Evolutionary conservation across 1,284 basidiomycete species (phyloP).

Genomic region (Sparassis latifolia): DNA sequence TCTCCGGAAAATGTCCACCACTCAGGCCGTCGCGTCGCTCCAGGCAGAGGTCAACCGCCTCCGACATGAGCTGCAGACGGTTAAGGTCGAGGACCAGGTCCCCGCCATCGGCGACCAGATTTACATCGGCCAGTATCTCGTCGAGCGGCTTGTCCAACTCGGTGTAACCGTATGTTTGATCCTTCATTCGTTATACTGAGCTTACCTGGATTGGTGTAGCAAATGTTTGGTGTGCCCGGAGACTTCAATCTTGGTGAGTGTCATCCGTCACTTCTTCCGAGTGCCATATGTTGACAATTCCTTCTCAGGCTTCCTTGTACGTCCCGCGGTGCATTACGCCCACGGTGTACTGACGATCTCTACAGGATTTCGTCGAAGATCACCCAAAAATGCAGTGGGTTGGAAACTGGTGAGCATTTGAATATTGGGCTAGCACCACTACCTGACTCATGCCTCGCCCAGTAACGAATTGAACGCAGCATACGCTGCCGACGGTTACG

Average conservation of each 20-base stretch:
- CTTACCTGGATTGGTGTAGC: constrained; percentile 28
- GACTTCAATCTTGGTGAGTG: constrained; percentile 82
- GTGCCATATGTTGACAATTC: background rate
- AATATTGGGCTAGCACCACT: background rate
- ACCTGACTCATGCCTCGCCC: background rate
- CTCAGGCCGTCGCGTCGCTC: constrained; percentile 27
- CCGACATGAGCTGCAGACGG: constrained; percentile 41
- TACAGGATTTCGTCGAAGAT: constrained; percentile 81
- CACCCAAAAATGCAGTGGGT: constrained; percentile 80
- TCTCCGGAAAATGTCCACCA: constrained; percentile 8
- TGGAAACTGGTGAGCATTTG: constrained; percentile 66
- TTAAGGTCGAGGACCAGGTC: constrained; percentile 26
- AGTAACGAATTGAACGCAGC: constrained; percentile 85
- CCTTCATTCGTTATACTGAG: background rate
- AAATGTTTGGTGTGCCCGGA: constrained; percentile 86
- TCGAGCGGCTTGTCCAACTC: constrained; percentile 64
- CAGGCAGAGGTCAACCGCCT: constrained; percentile 50
- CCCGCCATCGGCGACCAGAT: constrained; percentile 39
- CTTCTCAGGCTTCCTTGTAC: constrained; percentile 45
- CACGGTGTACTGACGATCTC: background rate
- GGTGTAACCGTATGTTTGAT: constrained; percentile 49
- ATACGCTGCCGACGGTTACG: constrained; percentile 94
- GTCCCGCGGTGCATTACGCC: constrained; percentile 10
- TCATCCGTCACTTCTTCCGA: background rate
- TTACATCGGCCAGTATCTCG: constrained; percentile 63